Base-by-base conservation (phyloP, 1,284 basidiomycete genomes). In the Marasmius sp. region DNA sequence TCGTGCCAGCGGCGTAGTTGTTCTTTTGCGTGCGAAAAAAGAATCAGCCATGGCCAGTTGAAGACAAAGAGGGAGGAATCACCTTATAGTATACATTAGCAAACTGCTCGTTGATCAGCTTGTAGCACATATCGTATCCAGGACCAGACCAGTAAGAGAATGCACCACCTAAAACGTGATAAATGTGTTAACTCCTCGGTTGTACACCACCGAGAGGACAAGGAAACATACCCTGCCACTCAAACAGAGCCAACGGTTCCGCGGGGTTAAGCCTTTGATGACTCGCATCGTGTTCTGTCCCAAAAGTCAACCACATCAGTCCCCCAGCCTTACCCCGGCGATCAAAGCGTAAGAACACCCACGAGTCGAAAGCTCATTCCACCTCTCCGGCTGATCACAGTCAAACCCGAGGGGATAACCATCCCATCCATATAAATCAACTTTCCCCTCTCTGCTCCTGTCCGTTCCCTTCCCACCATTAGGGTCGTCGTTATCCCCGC, bases 361-460 rank as follows among this genome's bases (percentile, higher is more conserved):
- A 70, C 76, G 73, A 4, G 71, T 74, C 18, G 73, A 72, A 6
- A 78, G 64, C 71, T 77, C 71, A 59, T 70, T 73, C 83, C 83
- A 85, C n/a, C 68, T 70, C 1, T 70, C 67, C 6, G 83, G 82
- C 57, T 77, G 73, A 51, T 78, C 74, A 67, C 83, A 84, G 67
- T 84, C 79, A 65, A 84, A 84, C 9, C 79, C 77, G 59, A 82
- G 75, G 3, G 79, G 81, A 63, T 84, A 83, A 61, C 77, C 78
- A 69, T 84, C 78, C 77, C 75, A 79, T 22, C 80, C 80, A 61
- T 81, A 76, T 67, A 81, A 64, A 66, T 83, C 80, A 10, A 82
- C 79, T 61, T 75, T 73, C 34, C 78, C 78, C 8, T 27, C 27
- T 5, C 27, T 27, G 5, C 27, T 27, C 27, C 27, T 27, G 5